Percentiles rank a stretch among this genome's conserved stretches.
Evolutionary conservation across 257 asterid genomes (phyloP).

Genomic region (Nicotiana benthamiana): DNA sequence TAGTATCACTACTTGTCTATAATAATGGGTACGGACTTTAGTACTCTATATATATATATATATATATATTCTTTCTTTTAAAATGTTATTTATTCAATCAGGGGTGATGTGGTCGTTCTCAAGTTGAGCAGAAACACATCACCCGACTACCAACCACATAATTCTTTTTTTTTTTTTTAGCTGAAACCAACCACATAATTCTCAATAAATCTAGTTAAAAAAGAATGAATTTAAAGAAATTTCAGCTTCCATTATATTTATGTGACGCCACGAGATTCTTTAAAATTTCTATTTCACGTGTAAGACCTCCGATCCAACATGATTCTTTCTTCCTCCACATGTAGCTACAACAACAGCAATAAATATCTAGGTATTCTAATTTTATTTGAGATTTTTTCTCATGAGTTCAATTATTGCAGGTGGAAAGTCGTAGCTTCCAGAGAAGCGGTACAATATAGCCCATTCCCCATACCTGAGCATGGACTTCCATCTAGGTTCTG

Average conservation of each 20-base stretch:
- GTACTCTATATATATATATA: neutral
- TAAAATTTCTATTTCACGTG: neutral
- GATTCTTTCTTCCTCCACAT: neutral
- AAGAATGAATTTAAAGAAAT: neutral
- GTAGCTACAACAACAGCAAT: neutral
- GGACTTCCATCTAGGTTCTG: slow-evolving; percentile 67
- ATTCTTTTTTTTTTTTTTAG: neutral
- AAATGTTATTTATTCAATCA: neutral
- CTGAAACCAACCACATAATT: neutral
- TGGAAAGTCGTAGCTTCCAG: slow-evolving; percentile 55
- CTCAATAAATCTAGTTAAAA: neutral
- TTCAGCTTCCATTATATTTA: neutral
- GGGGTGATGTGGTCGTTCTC: neutral
- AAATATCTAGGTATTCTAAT: neutral
- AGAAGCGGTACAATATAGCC: slow-evolving; percentile 43
- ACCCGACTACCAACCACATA: neutral
- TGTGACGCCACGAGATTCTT: neutral
- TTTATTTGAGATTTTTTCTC: neutral
- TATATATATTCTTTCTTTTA: too few species aligned
- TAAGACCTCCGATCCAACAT: neutral
- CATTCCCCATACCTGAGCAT: slow-evolving; percentile 69
- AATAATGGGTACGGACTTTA: neutral
- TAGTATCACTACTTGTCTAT: neutral
- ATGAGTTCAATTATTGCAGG: slow-evolving; percentile 30
- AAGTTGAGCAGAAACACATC: neutral